Evolutionary conservation across 2,329 filamentous ascomycete genomes (phyloP).

Genomic region (Colletotrichum orbiculare): DNA sequence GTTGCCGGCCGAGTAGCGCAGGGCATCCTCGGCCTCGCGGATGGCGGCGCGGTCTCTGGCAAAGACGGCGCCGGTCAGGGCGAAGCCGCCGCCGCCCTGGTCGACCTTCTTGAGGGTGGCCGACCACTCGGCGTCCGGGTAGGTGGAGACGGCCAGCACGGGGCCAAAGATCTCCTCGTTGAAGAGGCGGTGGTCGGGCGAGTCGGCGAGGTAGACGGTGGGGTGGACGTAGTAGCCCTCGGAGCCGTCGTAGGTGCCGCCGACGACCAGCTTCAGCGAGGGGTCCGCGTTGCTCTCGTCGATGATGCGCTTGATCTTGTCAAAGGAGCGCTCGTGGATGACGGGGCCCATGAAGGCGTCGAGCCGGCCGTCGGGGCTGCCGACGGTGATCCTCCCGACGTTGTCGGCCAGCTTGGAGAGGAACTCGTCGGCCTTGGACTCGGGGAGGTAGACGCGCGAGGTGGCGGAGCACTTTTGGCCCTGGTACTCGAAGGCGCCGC

Average conservation of each 20-base stretch:
- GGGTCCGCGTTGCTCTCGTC: conserved; percentile 56
- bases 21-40: conserved; percentile 59
- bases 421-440: conserved; percentile 51
- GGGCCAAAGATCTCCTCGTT: conserved; percentile 60
- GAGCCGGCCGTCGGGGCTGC: conserved; percentile 46
- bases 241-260: conserved; percentile 58
- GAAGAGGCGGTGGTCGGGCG: conserved; percentile 55
- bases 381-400: conserved; percentile 42
- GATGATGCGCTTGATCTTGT: conserved; percentile 57
- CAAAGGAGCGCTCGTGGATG: conserved; percentile 59
- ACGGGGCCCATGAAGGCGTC: conserved; percentile 59
- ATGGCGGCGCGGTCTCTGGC: conserved; percentile 59
- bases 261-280: conserved; percentile 54
- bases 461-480: conserved; percentile 64
- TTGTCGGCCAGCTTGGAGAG: conserved; percentile 40
- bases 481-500: conserved; percentile 61
- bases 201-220: conserved; percentile 57
- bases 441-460: conserved; percentile 66
- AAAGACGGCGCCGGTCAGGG: conserved; percentile 62
- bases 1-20: conserved; percentile 66
- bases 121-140: conserved; percentile 55
- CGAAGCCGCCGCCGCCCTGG: conserved; percentile 54
- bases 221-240: conserved; percentile 60
- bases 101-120: conserved; percentile 52
- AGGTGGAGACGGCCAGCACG: conserved; percentile 53